Evolutionary conservation across 2,329 filamentous ascomycete genomes (phyloP), one percentile per base, ranked within the genome.

Genomic region (Penicillium griseofulvum): DNA sequence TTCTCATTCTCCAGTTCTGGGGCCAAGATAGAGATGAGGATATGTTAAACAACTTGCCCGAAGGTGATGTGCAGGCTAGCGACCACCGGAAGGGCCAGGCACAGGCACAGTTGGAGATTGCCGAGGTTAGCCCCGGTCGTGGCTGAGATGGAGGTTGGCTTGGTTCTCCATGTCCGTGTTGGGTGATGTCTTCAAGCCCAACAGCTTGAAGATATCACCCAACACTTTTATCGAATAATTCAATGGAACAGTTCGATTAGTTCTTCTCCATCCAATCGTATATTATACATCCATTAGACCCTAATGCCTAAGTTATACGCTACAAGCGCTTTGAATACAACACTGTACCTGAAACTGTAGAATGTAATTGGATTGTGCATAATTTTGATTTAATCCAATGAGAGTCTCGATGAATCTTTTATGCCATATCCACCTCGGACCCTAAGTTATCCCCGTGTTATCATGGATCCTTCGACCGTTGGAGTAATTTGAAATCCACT

Each of bases 21-120:
- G 73, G 79, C 5, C 77, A 88, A 12, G 88, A 91, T 65, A 74
- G 74, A 47, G 78, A 86, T 59, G 89, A 91, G 69, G 88, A 91
- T 68, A 78, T 80, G 64, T 76, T 88, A 56, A 91, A 91, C 59
- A 61, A 67, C 52, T 34, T 64, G 44, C 60, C 61, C 4, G 60
- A 56, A 45, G 61, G 61, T 34, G 58, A 54, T 22, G 56, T 63
- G 17, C 17, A 47, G 7, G 60, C 60, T 11, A 52, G 46, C 17
- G 54, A 55, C 44, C 61, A 59, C 36, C 14, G 12, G 19, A 43
- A 42, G 8, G 24, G 6, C n/a, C 28, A 45, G 28, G 17, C 17
- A 22, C 7, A 22, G 28, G 43, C 14, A 22, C 7, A 22, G 42
- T 14, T 33, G 10, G 42, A 45, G 17, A 17, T 33, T 45, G 28